These are phyloP conservation scores for Acanthamoeba sp. DNA, from an alignment of 208 protist species.

Conservation along the genomic window DNA sequence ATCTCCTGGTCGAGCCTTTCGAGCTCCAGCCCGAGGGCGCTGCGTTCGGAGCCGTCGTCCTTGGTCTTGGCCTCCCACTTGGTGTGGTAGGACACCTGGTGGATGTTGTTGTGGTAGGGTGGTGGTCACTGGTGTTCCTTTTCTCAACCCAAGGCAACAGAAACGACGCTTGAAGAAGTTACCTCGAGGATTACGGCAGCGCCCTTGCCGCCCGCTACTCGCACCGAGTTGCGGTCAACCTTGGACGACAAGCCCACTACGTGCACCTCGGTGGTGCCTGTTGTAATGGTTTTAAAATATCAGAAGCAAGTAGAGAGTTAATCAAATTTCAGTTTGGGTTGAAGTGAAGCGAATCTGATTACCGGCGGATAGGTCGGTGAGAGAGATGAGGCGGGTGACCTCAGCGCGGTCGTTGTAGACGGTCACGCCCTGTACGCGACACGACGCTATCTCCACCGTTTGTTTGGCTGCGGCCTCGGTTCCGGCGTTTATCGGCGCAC, in stretches of 20 bases:
- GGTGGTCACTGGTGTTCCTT: background rate
- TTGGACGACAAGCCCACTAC: background rate
- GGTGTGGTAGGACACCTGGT: background rate
- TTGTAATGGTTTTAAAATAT: background rate
- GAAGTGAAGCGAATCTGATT: background rate
- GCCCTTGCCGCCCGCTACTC: conserved; percentile 15
- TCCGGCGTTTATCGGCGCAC: background rate
- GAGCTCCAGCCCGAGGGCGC: background rate
- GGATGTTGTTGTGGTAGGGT: background rate
- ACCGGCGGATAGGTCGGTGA: background rate
- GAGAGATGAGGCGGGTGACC: conserved; percentile 19
- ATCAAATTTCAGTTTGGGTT: background rate
- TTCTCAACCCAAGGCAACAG: too few species aligned
- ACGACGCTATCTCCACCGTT: background rate
- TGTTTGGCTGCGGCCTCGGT: background rate
- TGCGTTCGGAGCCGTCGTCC: conserved; percentile 33
- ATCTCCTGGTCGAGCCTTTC: background rate
- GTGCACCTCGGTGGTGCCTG: conserved; percentile 27
- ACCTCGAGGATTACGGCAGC: conserved; percentile 36
- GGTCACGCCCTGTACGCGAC: background rate
- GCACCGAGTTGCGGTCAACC: conserved; percentile 54
- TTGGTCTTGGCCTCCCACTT: background rate
- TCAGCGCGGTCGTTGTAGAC: conserved; percentile 64
- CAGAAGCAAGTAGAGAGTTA: background rate
- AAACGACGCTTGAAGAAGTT: background rate